Percentiles rank a stretch among this genome's conserved stretches.
These are phyloP conservation scores for Canavalia gladiata DNA, from an alignment of 306 rosid genomes.

Conservation along the genomic window DNA sequence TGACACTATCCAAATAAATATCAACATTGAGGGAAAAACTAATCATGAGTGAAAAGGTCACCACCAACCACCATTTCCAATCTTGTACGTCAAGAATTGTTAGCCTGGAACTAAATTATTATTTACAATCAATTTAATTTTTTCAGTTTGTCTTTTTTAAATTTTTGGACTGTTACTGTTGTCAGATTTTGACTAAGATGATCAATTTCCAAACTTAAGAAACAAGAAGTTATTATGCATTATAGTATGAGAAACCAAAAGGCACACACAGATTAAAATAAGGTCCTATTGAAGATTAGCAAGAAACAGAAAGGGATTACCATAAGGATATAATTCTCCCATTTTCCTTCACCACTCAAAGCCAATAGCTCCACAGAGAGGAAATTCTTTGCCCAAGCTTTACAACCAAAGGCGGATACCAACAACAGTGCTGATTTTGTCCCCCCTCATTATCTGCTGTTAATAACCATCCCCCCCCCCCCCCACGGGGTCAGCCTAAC, in stretches of 20 bases:
- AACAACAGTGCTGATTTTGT: too few species aligned
- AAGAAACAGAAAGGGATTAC: too few species aligned
- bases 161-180: not conserved
- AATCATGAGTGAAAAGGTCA: constrained; percentile 18
- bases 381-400: too few species aligned
- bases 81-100: not conserved
- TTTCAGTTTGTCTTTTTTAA: not conserved
- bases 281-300: too few species aligned
- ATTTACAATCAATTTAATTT: constrained; percentile 32
- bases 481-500: not conserved
- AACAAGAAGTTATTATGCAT: not conserved
- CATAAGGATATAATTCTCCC: too few species aligned
- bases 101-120: constrained; percentile 11
- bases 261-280: too few species aligned
- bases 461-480: too few species aligned
- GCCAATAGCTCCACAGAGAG: too few species aligned
- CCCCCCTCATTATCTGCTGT: too few species aligned
- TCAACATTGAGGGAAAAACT: constrained; percentile 1
- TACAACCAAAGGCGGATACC: too few species aligned
- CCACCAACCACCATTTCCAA: constrained; percentile 23
- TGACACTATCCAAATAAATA: not conserved
- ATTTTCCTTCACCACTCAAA: too few species aligned
- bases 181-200: constrained; percentile 27
- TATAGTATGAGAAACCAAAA: not conserved
- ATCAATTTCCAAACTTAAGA: constrained; percentile 12